Evolutionary conservation across 2,329 filamentous ascomycete species (phyloP).

Genomic region (Plenodomus biglobosus): DNA sequence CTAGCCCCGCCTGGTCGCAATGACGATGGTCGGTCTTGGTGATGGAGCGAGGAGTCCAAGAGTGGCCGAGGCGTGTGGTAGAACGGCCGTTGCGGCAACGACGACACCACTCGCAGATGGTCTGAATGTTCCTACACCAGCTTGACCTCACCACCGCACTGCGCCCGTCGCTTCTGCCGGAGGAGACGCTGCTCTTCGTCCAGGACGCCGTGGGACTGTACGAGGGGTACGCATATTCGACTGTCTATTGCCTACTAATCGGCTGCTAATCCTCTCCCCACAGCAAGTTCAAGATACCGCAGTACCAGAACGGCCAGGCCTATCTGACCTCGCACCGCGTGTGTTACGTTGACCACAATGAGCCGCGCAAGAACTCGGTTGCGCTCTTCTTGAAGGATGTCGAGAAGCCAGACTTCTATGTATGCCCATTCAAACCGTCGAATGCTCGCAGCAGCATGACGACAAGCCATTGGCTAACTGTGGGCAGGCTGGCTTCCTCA

Average conservation of each 20-base stretch:
- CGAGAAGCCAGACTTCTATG: slow-evolving; percentile 76
- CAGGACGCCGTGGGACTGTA: slow-evolving; percentile 97
- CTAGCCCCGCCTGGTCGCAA: slow-evolving; percentile 12
- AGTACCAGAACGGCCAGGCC: slow-evolving; percentile 92
- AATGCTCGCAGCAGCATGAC: background rate
- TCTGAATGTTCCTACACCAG: slow-evolving; percentile 95
- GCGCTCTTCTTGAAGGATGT: slow-evolving; percentile 88
- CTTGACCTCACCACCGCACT: slow-evolving; percentile 95
- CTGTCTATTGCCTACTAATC: slow-evolving; percentile 1
- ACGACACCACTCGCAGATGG: slow-evolving; percentile 21
- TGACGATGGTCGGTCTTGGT: slow-evolving; percentile 25
- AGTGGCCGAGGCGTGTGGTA: background rate
- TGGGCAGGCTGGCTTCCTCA: slow-evolving; percentile 79
- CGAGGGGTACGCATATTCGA: slow-evolving; percentile 71
- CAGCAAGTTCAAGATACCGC: slow-evolving; percentile 92
- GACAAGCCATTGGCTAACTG: slow-evolving; percentile 13
- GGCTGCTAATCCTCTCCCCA: slow-evolving; percentile 14
- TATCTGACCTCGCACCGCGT: slow-evolving; percentile 94
- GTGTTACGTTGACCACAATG: slow-evolving; percentile 89
- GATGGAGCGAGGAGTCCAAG: slow-evolving; percentile 1
- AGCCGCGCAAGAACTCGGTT: slow-evolving; percentile 81
- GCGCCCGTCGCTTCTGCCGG: slow-evolving; percentile 85
- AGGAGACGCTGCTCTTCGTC: slow-evolving; percentile 93
- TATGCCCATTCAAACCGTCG: slow-evolving; percentile 4
- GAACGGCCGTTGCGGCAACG: slow-evolving; percentile 7